phyloP scores from a whole-genome alignment of 805 yeast species.

The Yarrowia phangngaensis region DNA sequence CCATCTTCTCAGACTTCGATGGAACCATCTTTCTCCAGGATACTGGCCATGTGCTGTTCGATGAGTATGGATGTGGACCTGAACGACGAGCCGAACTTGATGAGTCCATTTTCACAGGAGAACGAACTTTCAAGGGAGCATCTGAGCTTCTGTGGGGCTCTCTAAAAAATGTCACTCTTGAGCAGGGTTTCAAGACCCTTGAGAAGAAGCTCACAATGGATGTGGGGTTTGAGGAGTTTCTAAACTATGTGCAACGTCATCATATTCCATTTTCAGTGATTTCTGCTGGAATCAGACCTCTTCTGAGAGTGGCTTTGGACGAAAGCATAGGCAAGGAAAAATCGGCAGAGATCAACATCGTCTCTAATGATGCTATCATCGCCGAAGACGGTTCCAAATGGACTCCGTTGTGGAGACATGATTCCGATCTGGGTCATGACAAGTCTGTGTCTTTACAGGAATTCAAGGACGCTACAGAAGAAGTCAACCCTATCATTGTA shows the following conservation, averaged over 20 bases:
- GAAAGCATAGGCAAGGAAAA: constrained; percentile 42
- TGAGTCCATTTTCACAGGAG: constrained; percentile 41
- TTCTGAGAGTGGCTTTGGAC: constrained; percentile 43
- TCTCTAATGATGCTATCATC: constrained; percentile 42
- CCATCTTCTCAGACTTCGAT: constrained; percentile 42
- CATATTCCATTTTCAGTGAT: constrained; percentile 44
- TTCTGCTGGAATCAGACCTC: constrained; percentile 45
- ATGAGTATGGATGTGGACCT: constrained; percentile 44
- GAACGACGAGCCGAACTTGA: constrained; percentile 41
- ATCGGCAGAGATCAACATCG: constrained; percentile 41
- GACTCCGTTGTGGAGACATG: constrained; percentile 45
- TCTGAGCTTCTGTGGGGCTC: constrained; percentile 47
- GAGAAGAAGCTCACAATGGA: constrained; percentile 41
- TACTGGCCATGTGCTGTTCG: constrained; percentile 47
- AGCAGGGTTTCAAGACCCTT: constrained; percentile 41
- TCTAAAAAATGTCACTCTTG: constrained; percentile 41
- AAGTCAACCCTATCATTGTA: constrained; percentile 35
- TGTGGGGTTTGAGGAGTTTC: constrained; percentile 42
- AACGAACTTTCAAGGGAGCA: constrained; percentile 42
- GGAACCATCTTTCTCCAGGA: constrained; percentile 47
- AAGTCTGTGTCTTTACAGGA: constrained; percentile 44
- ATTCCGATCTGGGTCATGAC: constrained; percentile 45
- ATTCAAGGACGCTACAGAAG: constrained; percentile 35
- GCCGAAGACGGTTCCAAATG: constrained; percentile 41
- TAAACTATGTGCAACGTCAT: constrained; percentile 41